Evolutionary conservation across 176 grass and related monocot genomes (phyloP).

Genomic region (Cymbopogon citratus): DNA sequence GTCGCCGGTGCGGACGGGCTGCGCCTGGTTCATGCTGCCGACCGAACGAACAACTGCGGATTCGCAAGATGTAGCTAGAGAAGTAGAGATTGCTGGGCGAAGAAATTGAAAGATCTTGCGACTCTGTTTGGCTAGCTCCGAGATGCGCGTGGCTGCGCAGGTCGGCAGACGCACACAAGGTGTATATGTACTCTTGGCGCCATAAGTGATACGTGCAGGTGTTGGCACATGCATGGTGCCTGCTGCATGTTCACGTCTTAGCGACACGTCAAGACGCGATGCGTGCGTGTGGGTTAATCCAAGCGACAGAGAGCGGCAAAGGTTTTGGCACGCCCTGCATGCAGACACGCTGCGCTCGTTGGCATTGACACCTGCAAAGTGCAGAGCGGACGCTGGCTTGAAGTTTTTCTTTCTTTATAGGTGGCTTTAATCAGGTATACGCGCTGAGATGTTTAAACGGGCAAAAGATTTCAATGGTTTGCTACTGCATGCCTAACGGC

Average conservation of each 20-base stretch:
- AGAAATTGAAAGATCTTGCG: neutral
- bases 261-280: neutral
- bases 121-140: neutral
- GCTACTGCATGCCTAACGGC: too few relatives aligned
- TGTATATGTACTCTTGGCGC: too few relatives aligned
- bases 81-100: neutral
- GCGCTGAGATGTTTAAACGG: too few relatives aligned
- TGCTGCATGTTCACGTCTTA: neutral
- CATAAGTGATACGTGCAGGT: neutral
- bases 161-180: neutral
- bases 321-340: neutral
- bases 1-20: slow-evolving; percentile 18
- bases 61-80: too few relatives aligned
- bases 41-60: too few relatives aligned
- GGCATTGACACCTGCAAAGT: neutral
- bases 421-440: too few relatives aligned
- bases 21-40: slow-evolving; percentile 26
- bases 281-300: neutral
- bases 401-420: neutral
- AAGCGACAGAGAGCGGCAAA: neutral
- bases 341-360: neutral
- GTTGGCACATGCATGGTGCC: too few relatives aligned
- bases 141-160: neutral
- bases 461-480: too few relatives aligned
- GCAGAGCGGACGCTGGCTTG: neutral